Percentiles rank a stretch among this genome's conserved stretches.
phyloP scores from a whole-genome alignment of 192 early-diverging fungal species.

The Linderina pennispora region DNA sequence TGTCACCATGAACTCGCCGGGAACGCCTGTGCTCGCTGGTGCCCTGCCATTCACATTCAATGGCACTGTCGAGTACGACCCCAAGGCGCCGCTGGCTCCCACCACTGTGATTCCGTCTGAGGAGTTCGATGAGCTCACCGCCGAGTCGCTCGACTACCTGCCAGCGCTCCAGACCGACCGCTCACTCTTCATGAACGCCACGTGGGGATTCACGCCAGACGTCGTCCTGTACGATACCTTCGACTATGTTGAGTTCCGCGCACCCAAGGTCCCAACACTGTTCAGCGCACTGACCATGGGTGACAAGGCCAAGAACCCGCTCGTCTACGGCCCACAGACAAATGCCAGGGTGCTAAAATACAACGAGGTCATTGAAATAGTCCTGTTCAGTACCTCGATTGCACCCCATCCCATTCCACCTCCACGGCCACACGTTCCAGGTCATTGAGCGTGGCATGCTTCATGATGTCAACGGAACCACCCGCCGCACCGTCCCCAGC shows the following conservation, averaged over 20 bases:
- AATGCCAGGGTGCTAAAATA: conserved; percentile 56
- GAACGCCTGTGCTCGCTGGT: conserved; percentile 55
- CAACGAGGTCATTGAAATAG: conserved; percentile 57
- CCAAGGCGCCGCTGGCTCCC: conserved; percentile 2
- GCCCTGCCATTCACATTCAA: conserved; percentile 47
- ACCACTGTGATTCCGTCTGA: conserved; percentile 11
- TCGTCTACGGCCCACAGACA: conserved; percentile 60
- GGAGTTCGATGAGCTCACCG: conserved; percentile 39
- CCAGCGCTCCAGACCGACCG: conserved; percentile 43
- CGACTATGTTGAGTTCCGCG: conserved; percentile 58
- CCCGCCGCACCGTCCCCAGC: conserved; percentile 38
- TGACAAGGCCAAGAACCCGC: conserved; percentile 39
- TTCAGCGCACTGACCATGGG: conserved; percentile 58
- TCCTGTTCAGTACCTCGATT: conserved; percentile 61
- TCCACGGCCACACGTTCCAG: conserved; percentile 83
- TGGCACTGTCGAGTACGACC: conserved; percentile 48
- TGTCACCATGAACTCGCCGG: conserved; percentile 60
- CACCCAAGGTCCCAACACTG: conserved; percentile 57
- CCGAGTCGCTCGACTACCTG: conserved; percentile 48
- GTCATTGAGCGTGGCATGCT: conserved; percentile 53
- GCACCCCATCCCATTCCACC: conserved; percentile 69
- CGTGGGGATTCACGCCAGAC: conserved; percentile 52
- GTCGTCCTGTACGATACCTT: conserved; percentile 67
- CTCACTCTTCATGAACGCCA: conserved; percentile 50
- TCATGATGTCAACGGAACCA: conserved; percentile 18